Percentiles rank a stretch among this genome's conserved stretches.
Evolutionary conservation across 2,329 filamentous ascomycete genomes (phyloP).

Genomic region (Trichoderma sp.): DNA sequence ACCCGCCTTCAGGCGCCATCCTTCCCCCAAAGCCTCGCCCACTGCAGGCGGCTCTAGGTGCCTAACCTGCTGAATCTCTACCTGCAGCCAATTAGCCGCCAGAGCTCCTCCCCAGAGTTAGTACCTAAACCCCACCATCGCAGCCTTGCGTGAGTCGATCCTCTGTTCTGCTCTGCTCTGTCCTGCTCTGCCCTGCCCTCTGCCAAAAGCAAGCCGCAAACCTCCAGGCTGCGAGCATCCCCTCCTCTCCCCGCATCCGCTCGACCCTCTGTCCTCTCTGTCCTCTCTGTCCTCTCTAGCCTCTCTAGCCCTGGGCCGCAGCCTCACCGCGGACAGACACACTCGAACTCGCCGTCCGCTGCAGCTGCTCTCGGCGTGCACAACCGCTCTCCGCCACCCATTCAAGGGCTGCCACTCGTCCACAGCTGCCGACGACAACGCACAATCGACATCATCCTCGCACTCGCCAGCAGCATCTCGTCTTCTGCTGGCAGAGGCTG

Average conservation of each 20-base stretch:
- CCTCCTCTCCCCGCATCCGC: not conserved
- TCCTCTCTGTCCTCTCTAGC: not conserved
- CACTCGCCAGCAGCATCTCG: not conserved
- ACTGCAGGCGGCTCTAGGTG: not conserved
- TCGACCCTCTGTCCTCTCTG: not conserved
- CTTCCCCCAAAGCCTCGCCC: not conserved
- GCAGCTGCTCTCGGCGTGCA: not conserved
- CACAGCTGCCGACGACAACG: not conserved
- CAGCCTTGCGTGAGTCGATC: conserved; percentile 20
- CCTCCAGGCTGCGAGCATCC: conserved; percentile 2
- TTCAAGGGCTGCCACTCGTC: not conserved
- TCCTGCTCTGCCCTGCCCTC: not conserved
- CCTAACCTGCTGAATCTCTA: not conserved
- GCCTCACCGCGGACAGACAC: not conserved
- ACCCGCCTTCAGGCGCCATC: not conserved
- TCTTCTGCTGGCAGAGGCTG: conserved; percentile 9
- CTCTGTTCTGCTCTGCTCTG: not conserved
- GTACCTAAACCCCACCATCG: conserved; percentile 22
- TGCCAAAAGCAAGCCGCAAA: not conserved
- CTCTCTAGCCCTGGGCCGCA: not conserved
- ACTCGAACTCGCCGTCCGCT: not conserved
- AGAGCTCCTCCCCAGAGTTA: not conserved
- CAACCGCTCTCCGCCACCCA: not conserved
- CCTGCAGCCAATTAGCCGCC: not conserved
- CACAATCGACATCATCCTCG: not conserved